Base-by-base conservation (phyloP, 1,139 yeast genomes). In the Blastobotrys buckinghamii region DNA sequence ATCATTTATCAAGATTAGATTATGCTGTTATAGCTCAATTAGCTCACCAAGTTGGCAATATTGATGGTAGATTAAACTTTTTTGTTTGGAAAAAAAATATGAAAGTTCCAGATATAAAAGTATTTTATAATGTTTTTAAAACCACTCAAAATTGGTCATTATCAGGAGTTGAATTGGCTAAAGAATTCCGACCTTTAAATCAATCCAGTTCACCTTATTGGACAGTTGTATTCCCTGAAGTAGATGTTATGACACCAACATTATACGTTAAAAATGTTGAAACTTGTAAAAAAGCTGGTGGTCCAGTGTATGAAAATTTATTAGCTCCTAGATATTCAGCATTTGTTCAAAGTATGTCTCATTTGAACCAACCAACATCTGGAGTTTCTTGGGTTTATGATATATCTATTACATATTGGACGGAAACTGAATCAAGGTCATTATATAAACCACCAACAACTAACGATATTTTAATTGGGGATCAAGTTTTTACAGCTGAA, bases 1-100 rank as follows among this genome's bases (percentile, higher is more conserved):
- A 82, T 56, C 89, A 82, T 59, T 68, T 64, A 39, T 78, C 85
- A 1, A 55, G 77, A 15, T 73, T 75, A 0, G 89, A 82, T 59
- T 75, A 77, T 59, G 61, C 79, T 12, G 66, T 78, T 0, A 62
- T 81, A 43, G 72, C 73, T 3, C 67, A 70, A 43, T 60, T 81
- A 43, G 74, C 81, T n/a, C 43, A 49, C 7, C 42, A 45, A n/a
- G 39, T 51, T 38, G 20, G 36, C 1, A 55, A 56, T 15, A 39
- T 62, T 36, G 42, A 54, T 32, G 60, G 63, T 22, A 50, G 56
- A 50, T 48, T 56, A 50, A 33, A 56, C 40, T 60, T 66, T 54
- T 52, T 64, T 36, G 47, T 57, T 30, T 54, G 67, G 68, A 55
- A 58, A 48, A 46, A 60, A 33, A 37, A 56, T 46, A 51, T 60